Evolutionary conservation across 1,284 basidiomycete species (phyloP).

Genomic region (Inonotus hispidus): DNA sequence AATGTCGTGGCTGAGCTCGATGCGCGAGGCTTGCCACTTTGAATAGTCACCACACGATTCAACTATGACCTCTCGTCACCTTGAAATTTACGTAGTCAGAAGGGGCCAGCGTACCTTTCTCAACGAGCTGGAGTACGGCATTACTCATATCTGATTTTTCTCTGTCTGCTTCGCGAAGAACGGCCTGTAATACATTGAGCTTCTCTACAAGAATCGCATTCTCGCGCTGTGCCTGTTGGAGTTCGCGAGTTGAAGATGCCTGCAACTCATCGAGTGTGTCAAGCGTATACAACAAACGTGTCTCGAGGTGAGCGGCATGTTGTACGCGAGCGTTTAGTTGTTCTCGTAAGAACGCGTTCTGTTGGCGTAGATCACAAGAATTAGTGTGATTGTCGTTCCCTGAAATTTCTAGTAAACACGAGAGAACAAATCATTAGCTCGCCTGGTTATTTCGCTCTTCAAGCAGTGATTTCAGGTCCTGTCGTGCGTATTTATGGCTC

Average conservation of each 20-base stretch:
- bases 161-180: conserved; percentile 35
- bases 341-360: conserved; percentile 34
- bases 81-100: not conserved
- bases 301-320: conserved; percentile 42
- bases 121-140: conserved; percentile 46
- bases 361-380: not conserved
- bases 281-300: conserved; percentile 43
- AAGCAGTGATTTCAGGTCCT: conserved; percentile 7
- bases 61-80: conserved; percentile 33
- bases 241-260: conserved; percentile 35
- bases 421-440: not conserved
- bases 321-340: conserved; percentile 37
- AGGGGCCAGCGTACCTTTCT: conserved; percentile 43
- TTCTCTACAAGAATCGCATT: conserved; percentile 35
- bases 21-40: conserved; percentile 46
- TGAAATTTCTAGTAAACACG: not conserved
- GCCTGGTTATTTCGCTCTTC: conserved; percentile 14
- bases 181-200: conserved; percentile 31
- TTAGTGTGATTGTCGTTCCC: not conserved
- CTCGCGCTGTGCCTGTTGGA: conserved; percentile 33
- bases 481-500: not conserved
- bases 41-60: conserved; percentile 46
- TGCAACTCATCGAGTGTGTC: conserved; percentile 47
- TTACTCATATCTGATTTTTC: conserved; percentile 52
- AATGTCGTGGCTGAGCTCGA: conserved; percentile 36